These are phyloP conservation scores for Achaetomium macrosporum DNA, from an alignment of 2,329 filamentous ascomycete species.

Conservation along the genomic window DNA sequence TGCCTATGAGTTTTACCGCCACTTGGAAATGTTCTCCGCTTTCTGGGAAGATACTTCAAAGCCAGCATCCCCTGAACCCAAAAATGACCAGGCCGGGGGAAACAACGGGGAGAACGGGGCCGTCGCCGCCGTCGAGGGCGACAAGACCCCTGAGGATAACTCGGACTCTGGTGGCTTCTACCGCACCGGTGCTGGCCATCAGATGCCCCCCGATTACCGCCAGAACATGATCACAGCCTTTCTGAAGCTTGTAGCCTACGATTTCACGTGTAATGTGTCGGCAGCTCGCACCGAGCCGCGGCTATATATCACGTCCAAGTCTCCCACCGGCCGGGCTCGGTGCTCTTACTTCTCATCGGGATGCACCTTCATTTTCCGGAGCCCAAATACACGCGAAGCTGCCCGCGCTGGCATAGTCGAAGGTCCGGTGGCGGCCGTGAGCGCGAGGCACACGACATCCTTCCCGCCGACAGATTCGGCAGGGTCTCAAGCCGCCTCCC, in stretches of 20 bases:
- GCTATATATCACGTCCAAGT: slow-evolving; percentile 43
- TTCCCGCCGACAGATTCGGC: slow-evolving; percentile 34
- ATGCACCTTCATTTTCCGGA: slow-evolving; percentile 56
- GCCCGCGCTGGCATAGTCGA: slow-evolving; percentile 55
- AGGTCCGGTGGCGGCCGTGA: slow-evolving; percentile 57
- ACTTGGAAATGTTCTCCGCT: slow-evolving; percentile 51
- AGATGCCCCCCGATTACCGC: slow-evolving; percentile 54
- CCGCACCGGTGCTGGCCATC: slow-evolving; percentile 46
- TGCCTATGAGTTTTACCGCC: slow-evolving; percentile 60
- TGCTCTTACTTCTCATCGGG: slow-evolving; percentile 53
- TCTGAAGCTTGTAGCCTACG: slow-evolving; percentile 58
- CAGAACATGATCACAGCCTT: slow-evolving; percentile 54
- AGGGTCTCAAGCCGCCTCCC: background rate
- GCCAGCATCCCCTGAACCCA: slow-evolving; percentile 5
- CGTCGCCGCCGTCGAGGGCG: background rate
- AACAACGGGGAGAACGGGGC: background rate
- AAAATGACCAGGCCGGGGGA: slow-evolving; percentile 4
- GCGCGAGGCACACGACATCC: slow-evolving; percentile 48
- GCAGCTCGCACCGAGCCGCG: slow-evolving; percentile 54
- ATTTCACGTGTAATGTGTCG: slow-evolving; percentile 58
- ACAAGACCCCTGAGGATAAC: slow-evolving; percentile 9
- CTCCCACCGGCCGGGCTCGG: slow-evolving; percentile 28
- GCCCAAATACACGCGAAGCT: slow-evolving; percentile 52
- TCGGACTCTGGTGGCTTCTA: slow-evolving; percentile 27
- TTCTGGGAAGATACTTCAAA: slow-evolving; percentile 58